phyloP scores from a whole-genome alignment of 345 rosid genomes.

The Rhodamnia argentea region DNA sequence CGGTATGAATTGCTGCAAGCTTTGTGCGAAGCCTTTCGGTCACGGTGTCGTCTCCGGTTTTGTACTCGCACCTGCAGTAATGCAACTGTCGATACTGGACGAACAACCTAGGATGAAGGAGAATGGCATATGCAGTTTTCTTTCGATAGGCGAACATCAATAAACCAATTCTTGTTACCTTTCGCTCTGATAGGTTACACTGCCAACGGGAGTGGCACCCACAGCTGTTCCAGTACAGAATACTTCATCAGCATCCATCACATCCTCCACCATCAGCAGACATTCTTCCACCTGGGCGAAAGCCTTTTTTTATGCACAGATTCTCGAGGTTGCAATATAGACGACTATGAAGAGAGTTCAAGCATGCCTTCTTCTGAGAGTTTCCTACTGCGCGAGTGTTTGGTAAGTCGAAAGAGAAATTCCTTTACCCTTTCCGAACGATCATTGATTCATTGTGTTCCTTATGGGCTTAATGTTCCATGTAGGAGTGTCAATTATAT shows the following conservation, averaged over 20 bases:
- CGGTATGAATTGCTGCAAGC: slow-evolving; percentile 20
- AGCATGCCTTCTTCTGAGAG: neutral
- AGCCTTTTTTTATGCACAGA: neutral
- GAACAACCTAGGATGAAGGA: neutral
- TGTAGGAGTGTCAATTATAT: neutral
- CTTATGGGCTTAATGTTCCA: neutral
- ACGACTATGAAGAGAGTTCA: neutral
- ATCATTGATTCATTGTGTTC: neutral
- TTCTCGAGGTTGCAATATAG: neutral
- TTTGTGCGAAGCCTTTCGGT: neutral
- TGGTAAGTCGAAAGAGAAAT: neutral
- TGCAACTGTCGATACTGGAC: neutral
- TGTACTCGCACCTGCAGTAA: neutral
- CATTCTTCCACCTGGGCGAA: slow-evolving; percentile 28
- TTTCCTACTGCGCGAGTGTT: neutral
- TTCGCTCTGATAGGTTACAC: slow-evolving; percentile 17
- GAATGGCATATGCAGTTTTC: neutral
- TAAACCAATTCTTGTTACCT: neutral
- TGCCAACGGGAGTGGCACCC: slow-evolving; percentile 21
- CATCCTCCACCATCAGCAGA: slow-evolving; percentile 14
- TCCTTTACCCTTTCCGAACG: neutral
- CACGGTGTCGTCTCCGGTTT: slow-evolving; percentile 5
- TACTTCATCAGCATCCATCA: slow-evolving; percentile 32
- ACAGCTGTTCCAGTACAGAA: slow-evolving; percentile 47
- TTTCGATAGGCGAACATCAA: too few relatives aligned